Evolutionary conservation across 2,329 filamentous ascomycete genomes (phyloP), one percentile per base, ranked within the genome.

Genomic region (Clonostachys rhizophaga): DNA sequence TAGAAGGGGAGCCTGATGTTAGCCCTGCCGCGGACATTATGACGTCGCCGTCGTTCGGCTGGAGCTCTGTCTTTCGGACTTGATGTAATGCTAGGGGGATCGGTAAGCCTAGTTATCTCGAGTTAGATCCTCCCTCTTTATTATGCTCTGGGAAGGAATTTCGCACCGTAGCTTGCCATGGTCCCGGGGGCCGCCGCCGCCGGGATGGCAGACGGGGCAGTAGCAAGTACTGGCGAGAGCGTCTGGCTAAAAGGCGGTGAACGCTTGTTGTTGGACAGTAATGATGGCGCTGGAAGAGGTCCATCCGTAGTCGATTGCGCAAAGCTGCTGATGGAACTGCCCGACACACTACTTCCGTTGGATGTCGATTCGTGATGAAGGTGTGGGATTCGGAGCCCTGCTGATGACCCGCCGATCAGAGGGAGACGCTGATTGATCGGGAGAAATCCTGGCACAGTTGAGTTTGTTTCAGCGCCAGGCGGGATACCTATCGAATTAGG

Each of bases 201-300:
- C 18, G 53, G 58, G 33, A 49, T 67, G 52, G 53, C 60, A 52
- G 51, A 61, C 35, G 55, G 44, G 6, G 42, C 34, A 13, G 24
- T 11, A 5, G 13, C 18, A 20, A 47, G 43, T 4, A 41, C 43
- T 12, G 45, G 45, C 20, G 40, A 45, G 17, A 24, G n/a, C 24
- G 16, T 35, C 12, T 43, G 34, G n/a, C 30, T 8, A 44, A 16
- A 45, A 37, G 12, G 40, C 43, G 43, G n/a, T 2, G 42, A 12
- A 5, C 18, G 12, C 6, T n/a, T 54, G 49, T 71, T 71, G 18
- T 70, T 68, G 3, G 69, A 69, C 17, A 81, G 60, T 1, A 82
- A 63, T 0, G 76, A 71, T 52, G 81, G 77, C 20, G 81, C 81
- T 2, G 78, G 76, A 11, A 81, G 54, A 2, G 74, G 66, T 0